Evolutionary conservation across 306 rosid species (phyloP).

Genomic region (Castanea sativa): DNA sequence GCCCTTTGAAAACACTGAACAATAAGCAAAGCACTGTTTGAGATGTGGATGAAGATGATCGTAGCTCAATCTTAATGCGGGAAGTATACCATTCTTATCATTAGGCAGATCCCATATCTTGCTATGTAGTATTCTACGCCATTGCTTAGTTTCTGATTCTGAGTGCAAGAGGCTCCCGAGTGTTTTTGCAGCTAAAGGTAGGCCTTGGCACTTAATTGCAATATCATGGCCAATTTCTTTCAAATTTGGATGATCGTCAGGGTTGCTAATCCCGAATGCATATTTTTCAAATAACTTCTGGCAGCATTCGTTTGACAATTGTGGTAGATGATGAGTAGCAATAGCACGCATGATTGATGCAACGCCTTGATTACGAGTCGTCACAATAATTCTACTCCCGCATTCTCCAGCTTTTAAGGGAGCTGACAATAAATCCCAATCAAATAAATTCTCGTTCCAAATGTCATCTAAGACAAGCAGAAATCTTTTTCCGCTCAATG

Average conservation of each 20-base stretch:
- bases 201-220: conserved; percentile 17
- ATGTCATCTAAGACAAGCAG: conserved; percentile 27
- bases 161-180: conserved; percentile 15
- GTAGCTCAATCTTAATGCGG: conserved; percentile 22
- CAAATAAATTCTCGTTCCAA: not conserved
- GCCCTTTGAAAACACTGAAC: conserved; percentile 16
- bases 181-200: conserved; percentile 25
- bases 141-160: not conserved
- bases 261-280: not conserved
- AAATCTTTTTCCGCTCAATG: not conserved
- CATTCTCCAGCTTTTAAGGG: not conserved
- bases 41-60: conserved; percentile 19
- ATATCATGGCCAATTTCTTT: not conserved
- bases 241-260: not conserved
- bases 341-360: not conserved
- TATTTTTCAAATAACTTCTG: conserved; percentile 5
- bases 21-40: conserved; percentile 23
- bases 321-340: not conserved
- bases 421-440: not conserved
- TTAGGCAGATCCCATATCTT: conserved; percentile 8
- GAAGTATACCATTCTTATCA: conserved; percentile 5
- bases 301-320: not conserved
- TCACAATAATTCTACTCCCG: conserved; percentile 23
- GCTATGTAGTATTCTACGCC: conserved; percentile 8
- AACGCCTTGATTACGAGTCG: conserved; percentile 10